These are phyloP conservation scores for Mucor mucedo DNA, from an alignment of 371 early-diverging fungal genomes.

Conservation along the genomic window DNA sequence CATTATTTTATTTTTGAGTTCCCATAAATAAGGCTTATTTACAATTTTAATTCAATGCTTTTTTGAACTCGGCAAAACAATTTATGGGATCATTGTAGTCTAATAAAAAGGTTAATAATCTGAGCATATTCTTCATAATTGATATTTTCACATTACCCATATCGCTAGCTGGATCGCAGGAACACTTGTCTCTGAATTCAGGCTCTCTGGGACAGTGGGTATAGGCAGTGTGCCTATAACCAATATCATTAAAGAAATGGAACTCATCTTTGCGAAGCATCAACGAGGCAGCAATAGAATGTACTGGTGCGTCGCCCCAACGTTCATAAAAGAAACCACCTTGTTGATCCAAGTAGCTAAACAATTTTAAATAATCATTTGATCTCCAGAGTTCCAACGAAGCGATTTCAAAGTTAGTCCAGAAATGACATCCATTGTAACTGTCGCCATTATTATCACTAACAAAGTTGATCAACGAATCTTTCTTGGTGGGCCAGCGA, in stretches of 20 bases:
- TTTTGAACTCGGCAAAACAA: constrained; percentile 21
- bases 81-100: constrained; percentile 24
- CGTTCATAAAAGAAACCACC: constrained; percentile 95
- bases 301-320: constrained; percentile 98
- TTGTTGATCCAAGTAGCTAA: constrained; percentile 79
- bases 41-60: constrained; percentile 9
- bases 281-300: constrained; percentile 88
- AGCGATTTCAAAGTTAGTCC: constrained; percentile 81
- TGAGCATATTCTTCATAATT: not conserved
- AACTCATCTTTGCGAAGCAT: constrained; percentile 80
- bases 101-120: not conserved
- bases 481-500: constrained; percentile 38
- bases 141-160: constrained; percentile 43
- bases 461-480: constrained; percentile 50
- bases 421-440: constrained; percentile 78
- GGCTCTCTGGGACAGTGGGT: constrained; percentile 72
- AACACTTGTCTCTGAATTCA: constrained; percentile 58
- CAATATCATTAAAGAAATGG: constrained; percentile 88
- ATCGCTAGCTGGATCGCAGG: constrained; percentile 56
- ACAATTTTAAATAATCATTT: constrained; percentile 74
- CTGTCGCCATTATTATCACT: constrained; percentile 39
- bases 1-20: no score
- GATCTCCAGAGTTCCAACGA: constrained; percentile 83
- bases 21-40: no score
- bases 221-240: constrained; percentile 73